Evolutionary conservation across 2,329 filamentous ascomycete genomes (phyloP), one percentile per base, ranked within the genome.

Genomic region (Colletotrichum caudatum): DNA sequence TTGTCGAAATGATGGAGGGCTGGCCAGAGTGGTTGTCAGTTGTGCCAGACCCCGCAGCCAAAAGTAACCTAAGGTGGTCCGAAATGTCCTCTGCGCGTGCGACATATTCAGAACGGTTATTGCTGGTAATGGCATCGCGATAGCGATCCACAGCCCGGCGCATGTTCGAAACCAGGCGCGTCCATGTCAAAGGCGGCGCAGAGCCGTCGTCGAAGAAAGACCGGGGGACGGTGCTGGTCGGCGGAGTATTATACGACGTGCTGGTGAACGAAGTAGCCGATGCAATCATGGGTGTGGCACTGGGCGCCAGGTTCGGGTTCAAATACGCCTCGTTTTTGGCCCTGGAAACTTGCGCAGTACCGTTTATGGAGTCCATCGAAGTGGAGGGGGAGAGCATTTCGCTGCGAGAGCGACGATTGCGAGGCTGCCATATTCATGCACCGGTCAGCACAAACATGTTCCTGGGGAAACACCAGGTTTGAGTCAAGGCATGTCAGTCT

Each of bases 1-100:
- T 99, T 6, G 94, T 97, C 8, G 95, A 98, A 72, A 99, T 99
- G 77, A 99, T 98, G n/a, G 96, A 98, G 5, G 96, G 96, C 76
- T 98, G 97, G 53, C 96, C 96, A 26, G 96, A 98, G 80, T 99
- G 96, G 78, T 99, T 99, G 82, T 99, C 96, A 0, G 96, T 99
- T 1, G 96, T 99, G 66, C 95, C 94, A 44, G 96, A 99, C 11
- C 95, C 96, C 66, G 96, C 96, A 39, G 95, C 95, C n/a, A 99
- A 89, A 9, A 99, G 89, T 74, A 98, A 87, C 66, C 96, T 93
- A 68, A 99, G 86, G 80, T 99, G 95, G 80, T 99, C 96, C 6
- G 96, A 98, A 64, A 99, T 98, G 79, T 99, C 95, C 82, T 99
- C 96, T n/a, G 96, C 96, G 74, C 93, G 90, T 69, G 92, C 92